phyloP scores from a whole-genome alignment of 116 monocot species.

The Papilionanthe hybrid region DNA sequence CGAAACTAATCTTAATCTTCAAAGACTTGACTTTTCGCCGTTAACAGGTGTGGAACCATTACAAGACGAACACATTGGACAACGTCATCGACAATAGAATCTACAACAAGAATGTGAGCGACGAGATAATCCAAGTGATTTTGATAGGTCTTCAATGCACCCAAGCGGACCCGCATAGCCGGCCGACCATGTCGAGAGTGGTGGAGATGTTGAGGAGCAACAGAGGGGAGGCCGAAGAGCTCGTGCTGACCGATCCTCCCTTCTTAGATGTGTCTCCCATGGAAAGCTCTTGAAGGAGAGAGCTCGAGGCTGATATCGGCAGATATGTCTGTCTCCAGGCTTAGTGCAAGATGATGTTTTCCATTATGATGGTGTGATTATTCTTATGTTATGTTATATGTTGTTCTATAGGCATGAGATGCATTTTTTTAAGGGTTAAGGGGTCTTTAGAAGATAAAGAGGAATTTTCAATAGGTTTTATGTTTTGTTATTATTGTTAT shows the following conservation, averaged over 20 bases:
- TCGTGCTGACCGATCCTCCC: conserved; percentile 43
- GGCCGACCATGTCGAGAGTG: conserved; percentile 45
- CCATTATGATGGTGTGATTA: not conserved
- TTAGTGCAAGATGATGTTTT: conserved; percentile 13
- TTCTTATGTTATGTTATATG: not conserved
- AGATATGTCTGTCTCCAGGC: conserved; percentile 3
- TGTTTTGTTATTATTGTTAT: too few relatives aligned
- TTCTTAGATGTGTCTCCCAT: conserved; percentile 24
- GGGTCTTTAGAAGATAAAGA: too few relatives aligned
- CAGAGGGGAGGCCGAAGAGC: conserved; percentile 12
- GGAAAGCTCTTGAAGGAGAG: conserved; percentile 24
- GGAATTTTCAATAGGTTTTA: too few relatives aligned
- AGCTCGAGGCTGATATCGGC: conserved; percentile 21
- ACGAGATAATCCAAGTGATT: conserved; percentile 28
- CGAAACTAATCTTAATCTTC: not conserved
- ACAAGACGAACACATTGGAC: conserved; percentile 28
- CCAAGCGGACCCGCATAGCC: conserved; percentile 29
- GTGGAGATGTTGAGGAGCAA: conserved; percentile 45
- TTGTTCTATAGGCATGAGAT: not conserved
- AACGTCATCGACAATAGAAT: conserved; percentile 27
- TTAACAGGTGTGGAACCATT: conserved; percentile 39
- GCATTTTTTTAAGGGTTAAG: too few relatives aligned
- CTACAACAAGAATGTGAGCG: conserved; percentile 21
- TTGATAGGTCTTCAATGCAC: conserved; percentile 42
- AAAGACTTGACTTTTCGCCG: not conserved